Percentiles rank a stretch among this genome's conserved stretches.
Evolutionary conservation across 257 asterid genomes (phyloP).

Genomic region (Fraxinus pennsylvanica): DNA sequence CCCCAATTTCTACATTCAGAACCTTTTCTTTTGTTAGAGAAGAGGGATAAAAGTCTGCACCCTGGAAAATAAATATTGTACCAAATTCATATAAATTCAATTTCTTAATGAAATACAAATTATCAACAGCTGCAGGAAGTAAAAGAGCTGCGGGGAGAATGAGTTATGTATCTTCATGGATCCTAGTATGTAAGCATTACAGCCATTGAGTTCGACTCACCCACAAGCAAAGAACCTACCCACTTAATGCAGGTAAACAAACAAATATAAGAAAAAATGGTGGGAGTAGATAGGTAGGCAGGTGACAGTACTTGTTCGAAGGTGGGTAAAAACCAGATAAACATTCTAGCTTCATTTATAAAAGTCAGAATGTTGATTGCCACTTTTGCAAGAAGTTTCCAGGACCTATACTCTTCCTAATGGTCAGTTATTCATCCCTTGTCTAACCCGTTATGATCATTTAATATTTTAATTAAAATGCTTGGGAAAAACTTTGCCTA

Average conservation of each 20-base stretch:
- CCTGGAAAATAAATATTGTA: not conserved
- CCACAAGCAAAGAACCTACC: not conserved
- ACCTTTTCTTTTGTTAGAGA: constrained; percentile 14
- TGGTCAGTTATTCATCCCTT: not conserved
- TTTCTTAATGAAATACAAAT: not conserved
- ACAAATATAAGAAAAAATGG: not conserved
- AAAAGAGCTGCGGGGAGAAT: not conserved
- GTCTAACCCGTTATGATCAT: not conserved
- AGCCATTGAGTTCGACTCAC: not conserved
- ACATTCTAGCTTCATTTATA: not conserved
- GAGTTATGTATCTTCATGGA: not conserved
- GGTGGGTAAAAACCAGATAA: not conserved
- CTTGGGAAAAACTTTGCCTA: not conserved
- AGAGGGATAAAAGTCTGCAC: not conserved
- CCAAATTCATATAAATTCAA: not conserved
- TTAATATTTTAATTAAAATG: not conserved
- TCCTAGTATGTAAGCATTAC: not conserved
- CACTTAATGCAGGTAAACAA: not conserved
- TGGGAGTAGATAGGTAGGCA: not conserved
- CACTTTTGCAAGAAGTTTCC: not conserved
- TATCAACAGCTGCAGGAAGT: not conserved
- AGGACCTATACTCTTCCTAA: not conserved
- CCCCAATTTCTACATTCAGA: constrained; percentile 3
- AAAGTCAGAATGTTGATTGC: not conserved
- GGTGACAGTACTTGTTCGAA: not conserved